Evolutionary conservation across 345 rosid species (phyloP).

Genomic region (Theobroma cacao): DNA sequence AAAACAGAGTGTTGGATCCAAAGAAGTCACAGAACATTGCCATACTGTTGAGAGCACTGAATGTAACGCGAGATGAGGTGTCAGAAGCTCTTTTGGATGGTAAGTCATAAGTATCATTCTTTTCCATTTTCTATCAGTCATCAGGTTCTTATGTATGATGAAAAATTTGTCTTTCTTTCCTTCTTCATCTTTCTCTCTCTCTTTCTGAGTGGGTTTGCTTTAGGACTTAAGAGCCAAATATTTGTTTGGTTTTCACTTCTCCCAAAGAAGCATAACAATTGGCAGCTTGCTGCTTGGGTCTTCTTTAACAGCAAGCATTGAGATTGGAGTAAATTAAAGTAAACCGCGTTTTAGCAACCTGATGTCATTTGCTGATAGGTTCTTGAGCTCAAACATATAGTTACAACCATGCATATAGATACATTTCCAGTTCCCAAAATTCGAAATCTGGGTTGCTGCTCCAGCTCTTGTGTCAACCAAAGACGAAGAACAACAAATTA

Average conservation of each 20-base stretch:
- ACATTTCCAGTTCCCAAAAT: neutral
- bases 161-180: neutral
- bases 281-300: neutral
- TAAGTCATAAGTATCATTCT: slow-evolving; percentile 31
- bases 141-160: neutral
- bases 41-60: slow-evolving; percentile 83
- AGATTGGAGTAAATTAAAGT: neutral
- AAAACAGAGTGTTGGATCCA: slow-evolving; percentile 92
- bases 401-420: neutral
- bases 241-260: neutral
- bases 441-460: neutral
- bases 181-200: neutral
- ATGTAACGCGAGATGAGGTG: slow-evolving; percentile 92
- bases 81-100: slow-evolving; percentile 97
- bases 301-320: neutral
- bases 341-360: neutral
- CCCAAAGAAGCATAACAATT: neutral
- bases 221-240: neutral
- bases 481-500: neutral
- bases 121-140: neutral
- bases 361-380: slow-evolving; percentile 1
- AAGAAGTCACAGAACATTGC: slow-evolving; percentile 99
- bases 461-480: neutral
- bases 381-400: neutral
- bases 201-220: neutral